Conservation (phyloP, 768 basidiomycete species). For the Rhizopogon salebrosus region DNA sequence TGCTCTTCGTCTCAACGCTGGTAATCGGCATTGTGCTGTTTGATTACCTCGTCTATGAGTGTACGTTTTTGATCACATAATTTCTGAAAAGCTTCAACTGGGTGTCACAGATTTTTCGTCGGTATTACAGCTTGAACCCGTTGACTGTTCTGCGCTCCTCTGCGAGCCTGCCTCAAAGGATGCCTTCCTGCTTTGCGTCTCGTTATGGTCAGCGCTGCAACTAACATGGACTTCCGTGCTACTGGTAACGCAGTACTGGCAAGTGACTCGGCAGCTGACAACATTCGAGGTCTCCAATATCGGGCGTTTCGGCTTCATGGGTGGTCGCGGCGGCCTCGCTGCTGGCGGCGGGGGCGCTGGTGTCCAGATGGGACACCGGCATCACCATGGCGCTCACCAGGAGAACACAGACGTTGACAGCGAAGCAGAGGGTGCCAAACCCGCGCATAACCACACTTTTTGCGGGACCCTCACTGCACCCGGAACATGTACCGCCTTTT, state of each 20-base stretch:
- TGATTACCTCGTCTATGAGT: conserved; percentile 78
- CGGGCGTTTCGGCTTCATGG: conserved; percentile 95
- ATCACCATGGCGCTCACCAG: conserved; percentile 33
- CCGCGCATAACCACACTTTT: conserved; percentile 39
- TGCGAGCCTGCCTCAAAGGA: conserved; percentile 72
- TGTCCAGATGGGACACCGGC: conserved; percentile 78
- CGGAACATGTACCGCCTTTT: conserved; percentile 46
- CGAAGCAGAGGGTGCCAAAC: conserved; percentile 32
- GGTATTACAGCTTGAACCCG: conserved; percentile 14
- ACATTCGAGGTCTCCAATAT: conserved; percentile 95
- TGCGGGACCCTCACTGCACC: conserved; percentile 28
- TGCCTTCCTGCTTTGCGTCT: conserved; percentile 78
- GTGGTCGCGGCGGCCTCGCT: conserved; percentile 73
- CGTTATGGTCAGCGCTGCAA: conserved; percentile 86
- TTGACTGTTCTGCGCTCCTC: conserved; percentile 32
- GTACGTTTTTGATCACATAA: conserved; percentile 42
- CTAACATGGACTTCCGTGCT: conserved; percentile 93
- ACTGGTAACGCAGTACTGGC: conserved; percentile 84
- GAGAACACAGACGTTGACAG: conserved; percentile 42
- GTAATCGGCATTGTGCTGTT: conserved; percentile 78
- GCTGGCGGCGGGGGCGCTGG: conserved; percentile 49
- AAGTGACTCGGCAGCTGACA: conserved; percentile 91
- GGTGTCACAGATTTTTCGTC: conserved; percentile 49
- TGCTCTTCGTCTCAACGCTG: conserved; percentile 85
- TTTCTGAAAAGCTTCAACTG: not conserved